Base-by-base conservation (phyloP, 106 monocot genomes). In the Allium cepa region DNA sequence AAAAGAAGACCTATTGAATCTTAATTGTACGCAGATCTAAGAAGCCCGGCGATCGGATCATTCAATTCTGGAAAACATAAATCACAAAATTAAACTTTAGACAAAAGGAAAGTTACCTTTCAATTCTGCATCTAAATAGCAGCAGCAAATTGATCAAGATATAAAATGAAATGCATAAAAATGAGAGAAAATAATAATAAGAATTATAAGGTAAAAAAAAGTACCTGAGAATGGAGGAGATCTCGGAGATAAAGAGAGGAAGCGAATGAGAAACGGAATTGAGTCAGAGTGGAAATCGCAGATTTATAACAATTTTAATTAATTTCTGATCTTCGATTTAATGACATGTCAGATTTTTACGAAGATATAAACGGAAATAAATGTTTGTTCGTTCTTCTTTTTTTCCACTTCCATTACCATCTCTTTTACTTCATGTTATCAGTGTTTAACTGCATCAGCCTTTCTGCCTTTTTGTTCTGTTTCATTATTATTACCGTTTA, bases 211-310 rank as follows among this genome's bases (percentile, higher is more conserved):
- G 46, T 10, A 10, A 60, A 17, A 62, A 6, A 62, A 28, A 14
- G 12, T 62, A 62, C 61, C 61, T 45, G 27, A 62, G 61, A 46
- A 12, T 45, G 61, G 36, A 36, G 36, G 61, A 62, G 61, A 62
- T 62, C 45, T 62, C 61, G 36, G 61, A 28, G 45, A 10, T 10
- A 62, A 36, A 62, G 61, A 26, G 61, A 28, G 61, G 27, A 26
- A 11, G 61, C 61, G 61, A 62, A 28, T 8, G 27, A 62, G 61
- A 36, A 28, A 9, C 26, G 61, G 61, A 45, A 11, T 62, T 45
- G 61, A 45, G 61, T 45, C 61, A 10, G 59, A 59, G 12, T 8
- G 27, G 27, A 45, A 60, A 10, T 60, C 60, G 60, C 60, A 9
- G 7, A 60, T 13, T 62, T 28, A 62, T 28, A 9, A 10, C 5